Base-by-base conservation (phyloP, 2,329 filamentous ascomycete species). In the Diaporthe batatas region DNA sequence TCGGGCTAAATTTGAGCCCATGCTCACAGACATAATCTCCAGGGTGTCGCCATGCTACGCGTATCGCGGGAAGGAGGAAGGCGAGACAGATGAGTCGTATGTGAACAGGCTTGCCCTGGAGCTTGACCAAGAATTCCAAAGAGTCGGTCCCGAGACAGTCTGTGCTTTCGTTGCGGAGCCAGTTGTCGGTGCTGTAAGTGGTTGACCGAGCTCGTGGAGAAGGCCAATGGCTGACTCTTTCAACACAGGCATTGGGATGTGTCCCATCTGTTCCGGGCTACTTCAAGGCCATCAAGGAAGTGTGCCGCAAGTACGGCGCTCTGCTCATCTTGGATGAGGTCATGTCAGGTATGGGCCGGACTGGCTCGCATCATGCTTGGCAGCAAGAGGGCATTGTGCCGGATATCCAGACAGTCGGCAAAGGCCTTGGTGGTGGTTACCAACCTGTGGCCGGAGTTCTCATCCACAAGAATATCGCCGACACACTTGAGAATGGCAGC, bases 141-240 rank as follows among this genome's bases (percentile, higher is more conserved):
- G 86, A 1, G 79, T 93, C 0, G 93, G 92, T 0, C 88, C 92
- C 0, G 85, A 90, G 0, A 92, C 85, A 0, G 91, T 95, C 0
- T 92, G 90, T 69, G 92, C 91, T 0, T 94, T 95, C 77, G 86
- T 94, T 32, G 91, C 91, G 1, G 93, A 95, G 80, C 91, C 93
- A 0, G 86, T 95, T 1, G 92, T 93, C 18, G 92, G 93, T 3
- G 91, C 93, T 44, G 91, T 92, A 85, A 81, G 83, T 80, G 32
- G 42, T n/a, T 39, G 18, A 11, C n/a, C n/a, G 16, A 51, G 2
- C 44, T 29, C 4, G 4, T n/a, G 12, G 23, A 47, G n/a, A 16
- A 18, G 11, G 18, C 11, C 32, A 12, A n/a, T 51, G 12, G 12
- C 62, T 65, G n/a, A 62, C 29, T 3, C 16, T 16, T 16, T 16